Evolutionary conservation across 129 eudicot genomes (phyloP), one percentile per base, ranked within the genome.

Genomic region (Tagetes erecta): DNA sequence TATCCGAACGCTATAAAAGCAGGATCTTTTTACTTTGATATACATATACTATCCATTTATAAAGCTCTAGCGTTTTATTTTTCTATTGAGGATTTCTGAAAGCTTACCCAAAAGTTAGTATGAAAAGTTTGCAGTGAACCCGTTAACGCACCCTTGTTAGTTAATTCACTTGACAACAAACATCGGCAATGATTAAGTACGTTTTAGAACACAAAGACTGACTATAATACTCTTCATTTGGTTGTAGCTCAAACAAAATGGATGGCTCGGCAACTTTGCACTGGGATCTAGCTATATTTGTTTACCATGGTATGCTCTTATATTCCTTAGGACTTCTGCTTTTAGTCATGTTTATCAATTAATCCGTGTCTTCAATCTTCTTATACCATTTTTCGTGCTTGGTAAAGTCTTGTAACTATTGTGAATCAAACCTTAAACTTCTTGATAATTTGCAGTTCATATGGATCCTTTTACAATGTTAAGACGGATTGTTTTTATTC

Each of bases 221-320:
- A 56, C 44, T 6, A 2, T 37, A 49, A 69, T 70, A 62, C 33
- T 81, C 46, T 14, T 60, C 40, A 3, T 70, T 44, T 64, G 74
- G 12, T 78, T 81, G 84, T 91, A 94, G 97, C 99, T 94, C 72
- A 94, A 94, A 79, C 99, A 94, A 62, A 91, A 94, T 79, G 99
- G 99, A 73, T 94, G 99, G 99, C 82, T 91, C 37, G 99, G 99
- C 53, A 94, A 94, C 86, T 94, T 91, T 44, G 99, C 99, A 56
- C 75, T 94, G 53, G 99, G 99, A 75, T 92, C 96, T 41, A 94
- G 99, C 64, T 94, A 94, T 73, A 94, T 94, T 76, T 76, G 99
- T 83, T 82, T 94, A 77, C 99, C 99, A 27, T 94, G 99, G 99
- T 91, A 53, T 73, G 77, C 57, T 68, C 71, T 80, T 64, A 72